phyloP scores from a whole-genome alignment of 2,329 filamentous ascomycete genomes.

The Pseudocercospora vitis region DNA sequence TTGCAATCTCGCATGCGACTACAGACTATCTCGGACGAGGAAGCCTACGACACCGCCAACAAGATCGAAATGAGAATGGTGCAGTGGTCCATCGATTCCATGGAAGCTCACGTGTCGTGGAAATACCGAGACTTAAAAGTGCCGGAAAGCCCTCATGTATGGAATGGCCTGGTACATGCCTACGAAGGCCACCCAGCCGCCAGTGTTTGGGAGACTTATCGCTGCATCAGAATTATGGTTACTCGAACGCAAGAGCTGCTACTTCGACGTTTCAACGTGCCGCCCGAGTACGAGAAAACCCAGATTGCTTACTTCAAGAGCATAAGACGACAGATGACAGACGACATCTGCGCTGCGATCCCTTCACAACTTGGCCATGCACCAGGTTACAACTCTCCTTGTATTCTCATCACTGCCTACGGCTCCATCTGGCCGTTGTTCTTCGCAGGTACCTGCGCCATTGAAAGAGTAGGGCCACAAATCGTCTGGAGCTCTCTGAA shows the following conservation, averaged over 20 bases:
- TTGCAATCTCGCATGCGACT: slow-evolving; percentile 26
- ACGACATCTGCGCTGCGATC: slow-evolving; percentile 34
- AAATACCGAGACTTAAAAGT: slow-evolving; percentile 33
- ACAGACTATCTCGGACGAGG: slow-evolving; percentile 22
- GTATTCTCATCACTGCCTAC: slow-evolving; percentile 35
- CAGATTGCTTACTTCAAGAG: slow-evolving; percentile 31
- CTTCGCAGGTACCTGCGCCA: slow-evolving; percentile 36
- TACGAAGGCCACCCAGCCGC: slow-evolving; percentile 27
- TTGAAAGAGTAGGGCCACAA: slow-evolving; percentile 31
- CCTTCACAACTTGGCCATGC: slow-evolving; percentile 34
- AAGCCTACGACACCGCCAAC: slow-evolving; percentile 26
- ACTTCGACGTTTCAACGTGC: slow-evolving; percentile 23
- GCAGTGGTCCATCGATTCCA: slow-evolving; percentile 31
- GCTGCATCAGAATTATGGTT: slow-evolving; percentile 34
- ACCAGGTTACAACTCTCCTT: slow-evolving; percentile 27
- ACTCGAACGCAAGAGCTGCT: slow-evolving; percentile 34
- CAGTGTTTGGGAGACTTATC: slow-evolving; percentile 32
- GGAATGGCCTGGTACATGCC: slow-evolving; percentile 34
- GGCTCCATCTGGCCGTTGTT: slow-evolving; percentile 37
- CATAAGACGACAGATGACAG: slow-evolving; percentile 34
- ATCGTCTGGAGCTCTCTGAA: slow-evolving; percentile 14
- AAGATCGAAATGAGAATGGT: slow-evolving; percentile 33
- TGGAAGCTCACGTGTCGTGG: slow-evolving; percentile 25
- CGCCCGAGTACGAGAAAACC: slow-evolving; percentile 19
- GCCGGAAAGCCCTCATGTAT: slow-evolving; percentile 32